A percentile compares a stretch with the other conserved stretches of the same genome.
These are phyloP conservation scores for Capsella rubella DNA, from an alignment of 441 rosid species.

Conservation along the genomic window DNA sequence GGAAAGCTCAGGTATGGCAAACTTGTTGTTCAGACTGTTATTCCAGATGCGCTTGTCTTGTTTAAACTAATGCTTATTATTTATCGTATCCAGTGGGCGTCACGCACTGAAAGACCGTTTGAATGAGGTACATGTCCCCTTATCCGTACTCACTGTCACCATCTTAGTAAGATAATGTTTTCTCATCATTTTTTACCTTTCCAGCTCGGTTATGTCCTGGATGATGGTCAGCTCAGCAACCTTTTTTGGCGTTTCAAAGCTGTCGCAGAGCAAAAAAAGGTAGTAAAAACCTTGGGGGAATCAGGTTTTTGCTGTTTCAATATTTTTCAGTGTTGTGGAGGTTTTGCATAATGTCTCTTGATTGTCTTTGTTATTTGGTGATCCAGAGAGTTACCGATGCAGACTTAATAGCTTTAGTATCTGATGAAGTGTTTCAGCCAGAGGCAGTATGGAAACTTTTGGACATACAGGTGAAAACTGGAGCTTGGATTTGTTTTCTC, in stretches of 20 bases:
- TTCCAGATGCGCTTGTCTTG: background rate
- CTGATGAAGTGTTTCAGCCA: constrained; percentile 97
- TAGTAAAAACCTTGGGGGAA: constrained; percentile 27
- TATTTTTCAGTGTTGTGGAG: background rate
- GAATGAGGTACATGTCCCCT: constrained; percentile 60
- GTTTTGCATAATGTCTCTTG: constrained; percentile 33
- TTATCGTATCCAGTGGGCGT: constrained; percentile 68
- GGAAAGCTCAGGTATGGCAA: constrained; percentile 86
- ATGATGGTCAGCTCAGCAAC: constrained; percentile 71
- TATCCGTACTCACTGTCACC: background rate
- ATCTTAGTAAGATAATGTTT: constrained; percentile 4
- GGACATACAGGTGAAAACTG: constrained; percentile 74
- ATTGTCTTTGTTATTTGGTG: constrained; percentile 38
- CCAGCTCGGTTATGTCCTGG: constrained; percentile 88
- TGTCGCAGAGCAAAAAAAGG: constrained; percentile 93
- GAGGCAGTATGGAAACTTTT: constrained; percentile 76
- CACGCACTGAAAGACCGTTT: constrained; percentile 85
- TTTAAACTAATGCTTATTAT: constrained; percentile 13
- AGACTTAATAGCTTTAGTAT: constrained; percentile 82
- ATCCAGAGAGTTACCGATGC: constrained; percentile 86
- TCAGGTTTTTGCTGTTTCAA: background rate
- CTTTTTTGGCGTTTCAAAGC: constrained; percentile 86
- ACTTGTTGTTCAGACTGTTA: background rate
- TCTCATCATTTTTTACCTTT: constrained; percentile 30
- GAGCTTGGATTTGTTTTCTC: background rate